These are phyloP conservation scores for Ceratocystiopsis minuta DNA, from an alignment of 2,329 filamentous ascomycete genomes.

Conservation along the genomic window DNA sequence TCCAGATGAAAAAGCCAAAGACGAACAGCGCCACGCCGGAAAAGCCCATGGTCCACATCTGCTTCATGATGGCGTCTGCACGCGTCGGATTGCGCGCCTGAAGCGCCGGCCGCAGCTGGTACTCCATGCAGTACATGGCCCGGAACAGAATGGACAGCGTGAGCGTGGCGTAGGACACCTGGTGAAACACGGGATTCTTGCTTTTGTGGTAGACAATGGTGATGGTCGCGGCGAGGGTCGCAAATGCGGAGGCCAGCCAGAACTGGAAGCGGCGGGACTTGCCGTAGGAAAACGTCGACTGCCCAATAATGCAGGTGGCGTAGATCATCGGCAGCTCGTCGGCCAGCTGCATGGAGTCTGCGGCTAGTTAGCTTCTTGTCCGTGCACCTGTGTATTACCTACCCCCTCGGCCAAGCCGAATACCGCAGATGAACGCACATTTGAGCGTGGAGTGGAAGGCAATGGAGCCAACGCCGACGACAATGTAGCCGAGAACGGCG, in stretches of 20 bases:
- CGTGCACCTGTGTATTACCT: too few species aligned
- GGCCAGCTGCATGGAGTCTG: conserved; percentile 41
- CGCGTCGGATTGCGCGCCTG: conserved; percentile 29
- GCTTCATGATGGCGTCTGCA: conserved; percentile 27
- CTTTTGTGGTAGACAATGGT: conserved; percentile 58
- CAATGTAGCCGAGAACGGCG: conserved; percentile 33
- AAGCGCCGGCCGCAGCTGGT: conserved; percentile 25
- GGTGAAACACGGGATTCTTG: conserved; percentile 69
- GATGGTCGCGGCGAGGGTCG: conserved; percentile 45
- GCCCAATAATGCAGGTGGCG: conserved; percentile 36
- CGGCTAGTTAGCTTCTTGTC: background rate
- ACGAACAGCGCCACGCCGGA: conserved; percentile 53
- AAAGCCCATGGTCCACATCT: conserved; percentile 62
- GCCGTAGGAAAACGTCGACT: conserved; percentile 56
- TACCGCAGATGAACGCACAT: conserved; percentile 20
- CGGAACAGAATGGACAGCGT: conserved; percentile 53
- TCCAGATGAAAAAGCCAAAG: conserved; percentile 61
- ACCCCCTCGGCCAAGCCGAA: background rate
- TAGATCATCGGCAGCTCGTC: conserved; percentile 45
- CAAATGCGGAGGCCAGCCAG: conserved; percentile 37
- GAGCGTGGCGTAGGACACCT: conserved; percentile 57
- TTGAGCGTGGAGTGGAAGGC: conserved; percentile 39
- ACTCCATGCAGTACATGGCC: conserved; percentile 58
- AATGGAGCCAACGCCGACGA: conserved; percentile 36
- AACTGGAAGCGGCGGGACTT: conserved; percentile 25